These are phyloP conservation scores for Stagonosporopsis cucurbitacearum DNA, from an alignment of 2,329 filamentous ascomycete species.

Conservation along the genomic window DNA sequence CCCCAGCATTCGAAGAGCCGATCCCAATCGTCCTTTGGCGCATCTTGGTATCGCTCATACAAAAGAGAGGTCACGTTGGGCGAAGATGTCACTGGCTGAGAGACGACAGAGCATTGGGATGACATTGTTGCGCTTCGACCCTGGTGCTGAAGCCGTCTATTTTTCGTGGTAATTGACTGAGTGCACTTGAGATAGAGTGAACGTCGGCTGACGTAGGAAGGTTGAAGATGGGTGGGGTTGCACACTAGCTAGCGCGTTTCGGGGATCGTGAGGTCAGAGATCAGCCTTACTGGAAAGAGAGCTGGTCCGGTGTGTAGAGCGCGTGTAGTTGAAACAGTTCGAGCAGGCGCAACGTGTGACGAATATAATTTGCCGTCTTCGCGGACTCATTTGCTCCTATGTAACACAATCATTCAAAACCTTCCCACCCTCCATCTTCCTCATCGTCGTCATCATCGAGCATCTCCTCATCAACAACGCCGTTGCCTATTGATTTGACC, in stretches of 20 bases:
- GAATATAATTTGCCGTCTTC: background rate
- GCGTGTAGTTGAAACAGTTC: background rate
- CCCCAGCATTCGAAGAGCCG: conserved; percentile 46
- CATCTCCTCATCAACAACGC: conserved; percentile 46
- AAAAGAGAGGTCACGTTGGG: conserved; percentile 35
- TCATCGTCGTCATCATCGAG: conserved; percentile 33
- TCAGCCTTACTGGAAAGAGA: background rate
- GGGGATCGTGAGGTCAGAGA: background rate
- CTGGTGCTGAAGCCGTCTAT: background rate
- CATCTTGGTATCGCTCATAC: conserved; percentile 33
- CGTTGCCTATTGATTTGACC: conserved; percentile 40
- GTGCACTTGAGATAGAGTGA: conserved; percentile 9
- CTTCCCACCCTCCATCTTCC: conserved; percentile 61
- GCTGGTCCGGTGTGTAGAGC: background rate
- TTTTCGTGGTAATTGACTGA: background rate
- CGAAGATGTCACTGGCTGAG: conserved; percentile 8
- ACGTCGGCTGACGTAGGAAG: conserved; percentile 12
- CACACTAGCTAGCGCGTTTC: conserved; percentile 17
- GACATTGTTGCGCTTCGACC: conserved; percentile 1
- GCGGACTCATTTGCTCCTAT: conserved; percentile 3
- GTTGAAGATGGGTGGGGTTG: conserved; percentile 11
- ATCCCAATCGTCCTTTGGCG: conserved; percentile 40
- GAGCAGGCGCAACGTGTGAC: background rate
- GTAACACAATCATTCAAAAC: conserved; percentile 50
- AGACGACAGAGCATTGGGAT: conserved; percentile 23